Conservation (phyloP, 345 rosid genomes). For the Carallia pectinifolia region DNA sequence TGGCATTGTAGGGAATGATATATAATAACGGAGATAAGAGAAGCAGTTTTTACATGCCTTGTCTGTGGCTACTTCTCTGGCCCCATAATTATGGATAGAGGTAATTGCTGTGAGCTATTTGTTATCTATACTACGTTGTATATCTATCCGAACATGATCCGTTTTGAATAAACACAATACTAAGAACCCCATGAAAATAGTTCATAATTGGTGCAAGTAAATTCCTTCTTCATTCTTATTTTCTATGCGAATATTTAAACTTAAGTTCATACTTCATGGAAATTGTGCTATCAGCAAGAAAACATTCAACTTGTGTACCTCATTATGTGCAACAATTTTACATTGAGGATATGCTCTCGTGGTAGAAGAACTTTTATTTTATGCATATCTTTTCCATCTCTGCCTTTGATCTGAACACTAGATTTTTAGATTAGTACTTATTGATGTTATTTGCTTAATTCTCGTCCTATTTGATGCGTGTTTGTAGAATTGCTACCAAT, state of each 20-base stretch:
- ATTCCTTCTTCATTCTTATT: neutral
- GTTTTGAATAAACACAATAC: conserved; percentile 30
- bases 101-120: conserved; percentile 37
- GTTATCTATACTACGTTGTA: neutral
- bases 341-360: too few relatives aligned
- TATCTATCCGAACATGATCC: neutral
- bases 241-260: neutral
- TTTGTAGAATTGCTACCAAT: too few relatives aligned
- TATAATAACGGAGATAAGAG: conserved; percentile 96
- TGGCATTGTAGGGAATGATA: conserved; percentile 89
- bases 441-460: too few relatives aligned
- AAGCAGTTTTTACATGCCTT: conserved; percentile 84
- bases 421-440: too few relatives aligned
- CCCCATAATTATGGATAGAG: too few relatives aligned
- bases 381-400: too few relatives aligned
- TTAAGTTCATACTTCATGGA: neutral
- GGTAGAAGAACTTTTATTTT: too few relatives aligned
- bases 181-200: conserved; percentile 77
- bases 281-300: too few relatives aligned
- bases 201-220: conserved; percentile 91
- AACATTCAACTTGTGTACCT: too few relatives aligned
- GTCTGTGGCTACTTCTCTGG: conserved; percentile 48
- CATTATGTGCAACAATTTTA: too few relatives aligned
- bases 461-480: too few relatives aligned
- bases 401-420: too few relatives aligned